phyloP scores from a whole-genome alignment of 768 basidiomycete species.

The Strobilomyces confusus region DNA sequence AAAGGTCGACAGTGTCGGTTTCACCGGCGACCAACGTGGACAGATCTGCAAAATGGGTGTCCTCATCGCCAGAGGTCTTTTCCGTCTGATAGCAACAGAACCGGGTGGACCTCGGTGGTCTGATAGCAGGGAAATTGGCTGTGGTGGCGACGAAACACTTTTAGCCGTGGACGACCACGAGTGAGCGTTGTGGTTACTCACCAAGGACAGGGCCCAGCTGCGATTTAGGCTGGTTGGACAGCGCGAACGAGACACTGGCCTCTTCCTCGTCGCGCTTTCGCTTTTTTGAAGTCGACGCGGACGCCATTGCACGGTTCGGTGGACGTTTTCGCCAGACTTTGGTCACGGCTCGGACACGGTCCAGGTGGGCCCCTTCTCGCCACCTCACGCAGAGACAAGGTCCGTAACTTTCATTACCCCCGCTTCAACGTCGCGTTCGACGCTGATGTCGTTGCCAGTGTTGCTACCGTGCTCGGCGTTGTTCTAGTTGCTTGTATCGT shows the following conservation, averaged over 20 bases:
- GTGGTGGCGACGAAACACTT: conserved; percentile 13
- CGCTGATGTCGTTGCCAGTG: conserved; percentile 15
- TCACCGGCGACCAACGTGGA: conserved; percentile 67
- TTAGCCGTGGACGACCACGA: conserved; percentile 26
- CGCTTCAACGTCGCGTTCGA: conserved; percentile 1
- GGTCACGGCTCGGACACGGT: neutral
- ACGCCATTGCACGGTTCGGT: conserved; percentile 18
- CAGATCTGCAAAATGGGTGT: conserved; percentile 30
- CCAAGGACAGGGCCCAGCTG: conserved; percentile 52
- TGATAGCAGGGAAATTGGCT: conserved; percentile 66
- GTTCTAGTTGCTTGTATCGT: conserved; percentile 15
- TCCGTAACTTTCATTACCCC: conserved; percentile 12
- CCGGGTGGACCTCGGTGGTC: conserved; percentile 51
- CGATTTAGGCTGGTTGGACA: conserved; percentile 32
- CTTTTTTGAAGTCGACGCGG: conserved; percentile 38
- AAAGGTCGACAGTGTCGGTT: conserved; percentile 79
- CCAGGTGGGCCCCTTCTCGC: neutral
- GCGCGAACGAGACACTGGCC: conserved; percentile 34
- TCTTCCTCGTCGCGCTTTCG: conserved; percentile 43
- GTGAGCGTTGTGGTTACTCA: conserved; percentile 27
- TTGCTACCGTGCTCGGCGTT: conserved; percentile 18
- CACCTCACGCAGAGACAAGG: conserved; percentile 23
- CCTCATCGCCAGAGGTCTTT: conserved; percentile 21
- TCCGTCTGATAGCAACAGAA: conserved; percentile 59
- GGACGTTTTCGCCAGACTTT: conserved; percentile 11